phyloP scores from a whole-genome alignment of 306 rosid species.

The Ochetophila trinervis region DNA sequence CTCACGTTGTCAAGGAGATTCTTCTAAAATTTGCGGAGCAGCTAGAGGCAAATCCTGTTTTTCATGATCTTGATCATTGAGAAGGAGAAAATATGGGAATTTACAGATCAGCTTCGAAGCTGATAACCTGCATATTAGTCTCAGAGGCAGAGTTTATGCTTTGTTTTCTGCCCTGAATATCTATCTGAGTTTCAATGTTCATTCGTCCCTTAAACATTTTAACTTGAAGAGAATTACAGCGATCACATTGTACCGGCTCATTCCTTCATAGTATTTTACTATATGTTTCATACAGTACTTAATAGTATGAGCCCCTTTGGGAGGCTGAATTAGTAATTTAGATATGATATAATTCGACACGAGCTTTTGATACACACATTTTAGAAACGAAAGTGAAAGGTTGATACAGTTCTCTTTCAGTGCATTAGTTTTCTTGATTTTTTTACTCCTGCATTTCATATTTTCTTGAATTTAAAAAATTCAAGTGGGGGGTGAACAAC shows the following conservation, averaged over 20 bases:
- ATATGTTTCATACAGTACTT: not conserved
- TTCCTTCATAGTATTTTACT: conserved; percentile 2
- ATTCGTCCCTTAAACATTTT: conserved; percentile 11
- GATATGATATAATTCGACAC: not conserved
- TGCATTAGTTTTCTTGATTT: not conserved
- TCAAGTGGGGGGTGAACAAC: not conserved
- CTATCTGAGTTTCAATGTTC: not conserved
- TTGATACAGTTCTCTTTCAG: conserved; percentile 1
- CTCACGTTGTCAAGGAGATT: conserved; percentile 47
- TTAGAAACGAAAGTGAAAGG: not conserved
- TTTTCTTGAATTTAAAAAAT: not conserved
- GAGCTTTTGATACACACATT: conserved; percentile 10
- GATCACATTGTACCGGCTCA: not conserved
- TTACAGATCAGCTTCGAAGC: not conserved
- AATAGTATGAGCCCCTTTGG: not conserved
- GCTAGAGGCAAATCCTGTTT: conserved; percentile 74
- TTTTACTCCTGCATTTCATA: not conserved
- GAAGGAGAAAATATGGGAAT: not conserved
- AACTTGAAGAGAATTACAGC: not conserved
- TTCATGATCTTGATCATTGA: conserved; percentile 46
- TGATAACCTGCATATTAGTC: conserved; percentile 17
- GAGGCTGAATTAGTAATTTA: not conserved
- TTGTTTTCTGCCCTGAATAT: conserved; percentile 7
- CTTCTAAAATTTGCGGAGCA: conserved; percentile 65
- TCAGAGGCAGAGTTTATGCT: conserved; percentile 13